Evolutionary conservation across 495 filamentous ascomycete species (phyloP).

Genomic region (Articulospora tetracladia): DNA sequence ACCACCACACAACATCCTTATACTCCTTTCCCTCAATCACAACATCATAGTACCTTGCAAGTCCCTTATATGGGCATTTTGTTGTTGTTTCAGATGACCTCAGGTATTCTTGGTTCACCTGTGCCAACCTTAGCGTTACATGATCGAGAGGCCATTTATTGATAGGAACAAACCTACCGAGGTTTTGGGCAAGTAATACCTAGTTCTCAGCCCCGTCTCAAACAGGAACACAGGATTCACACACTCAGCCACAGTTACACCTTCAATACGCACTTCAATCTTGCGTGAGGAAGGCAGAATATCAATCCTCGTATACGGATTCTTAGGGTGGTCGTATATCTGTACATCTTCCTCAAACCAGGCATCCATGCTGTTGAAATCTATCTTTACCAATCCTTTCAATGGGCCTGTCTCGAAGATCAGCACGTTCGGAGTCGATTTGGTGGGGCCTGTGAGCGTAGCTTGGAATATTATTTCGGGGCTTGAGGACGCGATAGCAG

Average conservation of each 20-base stretch:
- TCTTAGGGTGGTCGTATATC: conserved; percentile 53
- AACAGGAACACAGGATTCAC: conserved; percentile 35
- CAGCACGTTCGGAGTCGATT: neutral
- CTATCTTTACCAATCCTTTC: neutral
- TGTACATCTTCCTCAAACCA: conserved; percentile 60
- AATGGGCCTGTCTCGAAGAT: neutral
- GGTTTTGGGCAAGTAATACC: conserved; percentile 50
- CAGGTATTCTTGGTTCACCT: conserved; percentile 2
- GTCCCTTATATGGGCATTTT: conserved; percentile 38
- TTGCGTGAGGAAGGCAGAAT: conserved; percentile 43
- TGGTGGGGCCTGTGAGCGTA: neutral
- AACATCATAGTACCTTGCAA: conserved; percentile 43
- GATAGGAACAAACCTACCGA: conserved; percentile 27
- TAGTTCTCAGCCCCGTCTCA: conserved; percentile 45
- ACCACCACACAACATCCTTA: conserved; percentile 53
- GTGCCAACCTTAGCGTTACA: neutral
- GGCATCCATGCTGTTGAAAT: conserved; percentile 30
- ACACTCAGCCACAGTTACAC: conserved; percentile 40
- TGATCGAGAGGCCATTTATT: neutral
- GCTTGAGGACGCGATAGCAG: neutral
- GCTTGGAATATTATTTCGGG: neutral
- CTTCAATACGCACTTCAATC: conserved; percentile 44
- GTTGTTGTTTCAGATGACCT: neutral
- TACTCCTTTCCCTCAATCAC: conserved; percentile 33
- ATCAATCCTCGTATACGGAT: conserved; percentile 59